Evolutionary conservation across 2,329 filamentous ascomycete species (phyloP), one percentile per base, ranked within the genome.

Genomic region (Cercospora canescens): DNA sequence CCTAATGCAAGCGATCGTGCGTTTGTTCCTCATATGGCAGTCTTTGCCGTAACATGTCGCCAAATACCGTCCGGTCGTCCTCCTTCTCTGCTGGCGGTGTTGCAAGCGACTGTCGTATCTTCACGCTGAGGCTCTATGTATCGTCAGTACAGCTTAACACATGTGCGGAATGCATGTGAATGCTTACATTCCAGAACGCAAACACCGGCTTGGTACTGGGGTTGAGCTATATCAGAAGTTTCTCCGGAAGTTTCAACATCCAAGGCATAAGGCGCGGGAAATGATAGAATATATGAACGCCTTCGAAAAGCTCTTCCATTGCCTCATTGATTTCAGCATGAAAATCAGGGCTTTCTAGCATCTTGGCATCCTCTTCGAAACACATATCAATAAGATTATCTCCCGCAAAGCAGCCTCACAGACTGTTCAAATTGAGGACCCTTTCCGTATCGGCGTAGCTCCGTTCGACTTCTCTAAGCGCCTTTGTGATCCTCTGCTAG

Each of bases 1-100:
- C 82, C 18, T 83, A 79, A 41, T 77, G 70, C 6, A 75, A 69
- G 28, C 76, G 75, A 30, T 74, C 75, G 32, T 77, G 73, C 8
- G 79, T 80, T 26, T 55, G 21, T 26, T 76, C 76, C 67, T 78
- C 76, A 6, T 76, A 76, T 50, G 58, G 56, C 9, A 65, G 45
- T 16, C 32, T 48, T 48, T 62, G 57, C 8, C 64, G 37, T 12
- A 67, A 35, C 12, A 67, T 30, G 3, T 61, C 60, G 64, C 58
- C 50, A 58, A 67, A 66, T 24, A 68, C 30, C 8, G 66, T 63
- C 14, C 61, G 30, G 30, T 56, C 45, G 50, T 24, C 39, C 21
- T 34, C 32, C 30, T 61, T 58, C 54, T 60, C 41, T 39, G 52
- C 60, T 21, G 52, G 35, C 12, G 52, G 28, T 34, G 28, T 56